Conservation (phyloP, 2,329 filamentous ascomycete genomes). For the Alternaria brassicae region DNA sequence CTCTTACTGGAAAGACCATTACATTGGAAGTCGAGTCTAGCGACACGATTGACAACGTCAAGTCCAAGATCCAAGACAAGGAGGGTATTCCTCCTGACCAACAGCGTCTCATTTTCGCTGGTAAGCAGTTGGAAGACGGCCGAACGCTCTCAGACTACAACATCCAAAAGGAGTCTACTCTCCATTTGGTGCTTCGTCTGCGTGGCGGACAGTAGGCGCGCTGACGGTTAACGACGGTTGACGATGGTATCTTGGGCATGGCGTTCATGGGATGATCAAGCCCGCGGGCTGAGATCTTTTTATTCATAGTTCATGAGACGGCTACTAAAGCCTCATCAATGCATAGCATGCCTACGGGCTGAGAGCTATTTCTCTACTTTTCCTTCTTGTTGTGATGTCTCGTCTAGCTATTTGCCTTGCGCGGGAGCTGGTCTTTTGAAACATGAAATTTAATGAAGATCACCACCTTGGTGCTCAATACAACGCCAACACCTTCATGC, state of each 20-base stretch:
- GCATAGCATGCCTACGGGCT: slow-evolving; percentile 44
- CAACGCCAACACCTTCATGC: neutral
- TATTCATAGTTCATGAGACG: slow-evolving; percentile 43
- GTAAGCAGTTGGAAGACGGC: slow-evolving; percentile 92
- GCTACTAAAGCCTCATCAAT: slow-evolving; percentile 35
- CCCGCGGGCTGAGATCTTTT: slow-evolving; percentile 30
- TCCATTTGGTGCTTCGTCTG: slow-evolving; percentile 69
- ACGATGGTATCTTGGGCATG: slow-evolving; percentile 33
- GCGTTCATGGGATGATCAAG: slow-evolving; percentile 40
- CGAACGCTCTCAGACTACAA: slow-evolving; percentile 94
- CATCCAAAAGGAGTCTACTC: slow-evolving; percentile 78
- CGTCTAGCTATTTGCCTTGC: neutral
- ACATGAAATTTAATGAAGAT: neutral
- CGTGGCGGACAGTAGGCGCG: slow-evolving; percentile 61
- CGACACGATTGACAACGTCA: slow-evolving; percentile 94
- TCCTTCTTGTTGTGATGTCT: neutral
- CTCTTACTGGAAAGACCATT: slow-evolving; percentile 84
- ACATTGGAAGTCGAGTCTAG: slow-evolving; percentile 88
- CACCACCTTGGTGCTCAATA: neutral
- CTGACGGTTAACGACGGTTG: slow-evolving; percentile 19
- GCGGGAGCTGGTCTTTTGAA: too few relatives aligned
- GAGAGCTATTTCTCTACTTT: slow-evolving; percentile 29
- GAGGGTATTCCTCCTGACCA: slow-evolving; percentile 93
- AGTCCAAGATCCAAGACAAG: slow-evolving; percentile 81
- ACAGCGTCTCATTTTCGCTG: slow-evolving; percentile 91